A percentile compares a stretch with the other conserved stretches of the same genome.
Evolutionary conservation across 352 stramenopile species (phyloP).

Genomic region (Pythium oligandrum): DNA sequence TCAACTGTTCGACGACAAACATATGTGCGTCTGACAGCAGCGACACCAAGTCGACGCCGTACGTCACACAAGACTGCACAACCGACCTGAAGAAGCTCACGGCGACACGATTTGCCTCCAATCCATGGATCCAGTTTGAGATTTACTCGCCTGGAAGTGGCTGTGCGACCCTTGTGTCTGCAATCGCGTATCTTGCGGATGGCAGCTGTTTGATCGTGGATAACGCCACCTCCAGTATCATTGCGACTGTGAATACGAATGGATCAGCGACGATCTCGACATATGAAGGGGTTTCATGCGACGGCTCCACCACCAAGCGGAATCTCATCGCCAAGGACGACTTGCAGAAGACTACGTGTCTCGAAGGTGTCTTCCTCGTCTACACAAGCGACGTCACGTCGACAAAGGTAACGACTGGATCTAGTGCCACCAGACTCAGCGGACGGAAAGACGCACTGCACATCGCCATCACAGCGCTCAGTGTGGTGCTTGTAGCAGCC

Average conservation of each 20-base stretch:
- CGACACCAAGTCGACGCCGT: not conserved
- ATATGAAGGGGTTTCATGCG: conserved; percentile 29
- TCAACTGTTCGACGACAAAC: not conserved
- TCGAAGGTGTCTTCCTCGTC: conserved; percentile 5
- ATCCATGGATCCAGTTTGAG: conserved; percentile 16
- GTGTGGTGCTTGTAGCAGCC: not conserved
- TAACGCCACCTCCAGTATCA: conserved; percentile 33
- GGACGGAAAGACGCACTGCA: not conserved
- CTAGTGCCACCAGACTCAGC: not conserved
- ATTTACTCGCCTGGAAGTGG: conserved; percentile 8
- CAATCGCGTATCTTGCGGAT: conserved; percentile 34
- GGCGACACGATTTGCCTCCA: conserved; percentile 1
- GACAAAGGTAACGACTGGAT: not conserved
- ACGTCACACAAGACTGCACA: conserved; percentile 3
- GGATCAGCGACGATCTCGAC: conserved; percentile 28
- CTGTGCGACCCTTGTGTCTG: conserved; percentile 28
- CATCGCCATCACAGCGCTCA: not conserved
- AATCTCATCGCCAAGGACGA: conserved; percentile 13
- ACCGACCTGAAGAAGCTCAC: conserved; percentile 1
- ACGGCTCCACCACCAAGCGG: conserved; percentile 18
- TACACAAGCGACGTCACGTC: conserved; percentile 9
- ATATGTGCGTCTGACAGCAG: not conserved
- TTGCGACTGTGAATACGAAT: conserved; percentile 22
- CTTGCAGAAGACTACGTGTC: conserved; percentile 1
- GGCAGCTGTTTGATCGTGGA: conserved; percentile 35